phyloP scores from a whole-genome alignment of 768 basidiomycete genomes.

The Hericium coralloides region DNA sequence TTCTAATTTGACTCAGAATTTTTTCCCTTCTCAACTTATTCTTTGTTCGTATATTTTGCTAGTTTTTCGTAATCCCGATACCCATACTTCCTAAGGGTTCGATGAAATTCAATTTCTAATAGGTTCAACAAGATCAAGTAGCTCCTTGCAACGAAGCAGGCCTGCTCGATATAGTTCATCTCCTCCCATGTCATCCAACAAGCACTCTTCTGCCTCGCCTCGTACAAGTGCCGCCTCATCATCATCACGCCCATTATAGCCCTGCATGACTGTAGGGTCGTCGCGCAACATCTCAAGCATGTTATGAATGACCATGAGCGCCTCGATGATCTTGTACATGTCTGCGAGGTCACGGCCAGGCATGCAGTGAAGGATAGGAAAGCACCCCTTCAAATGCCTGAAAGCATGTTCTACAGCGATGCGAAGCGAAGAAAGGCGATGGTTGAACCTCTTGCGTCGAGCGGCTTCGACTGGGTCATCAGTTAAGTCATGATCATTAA shows the following conservation, averaged over 20 bases:
- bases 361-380: conserved; percentile 13
- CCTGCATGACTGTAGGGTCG: conserved; percentile 8
- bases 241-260: conserved; percentile 13
- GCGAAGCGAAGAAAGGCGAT: conserved; percentile 11
- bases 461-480: not conserved
- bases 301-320: conserved; percentile 6
- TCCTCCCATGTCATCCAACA: not conserved
- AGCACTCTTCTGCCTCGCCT: not conserved
- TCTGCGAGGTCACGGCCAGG: conserved; percentile 3
- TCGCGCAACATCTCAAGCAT: conserved; percentile 3
- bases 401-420: conserved; percentile 23
- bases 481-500: conserved; percentile 1
- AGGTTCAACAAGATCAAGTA: conserved; percentile 7
- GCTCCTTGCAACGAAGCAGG: conserved; percentile 9
- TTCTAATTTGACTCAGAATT: too few species aligned
- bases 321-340: conserved; percentile 4
- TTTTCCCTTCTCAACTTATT: too few species aligned
- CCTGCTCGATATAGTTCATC: conserved; percentile 14
- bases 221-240: not conserved
- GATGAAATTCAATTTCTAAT: too few species aligned
- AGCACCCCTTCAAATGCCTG: conserved; percentile 22
- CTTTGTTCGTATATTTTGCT: too few species aligned
- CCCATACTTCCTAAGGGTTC: too few species aligned
- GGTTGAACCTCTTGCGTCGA: conserved; percentile 13
- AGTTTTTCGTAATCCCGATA: too few species aligned